phyloP scores from a whole-genome alignment of 768 basidiomycete genomes.

The Daedaleopsis nitida region DNA sequence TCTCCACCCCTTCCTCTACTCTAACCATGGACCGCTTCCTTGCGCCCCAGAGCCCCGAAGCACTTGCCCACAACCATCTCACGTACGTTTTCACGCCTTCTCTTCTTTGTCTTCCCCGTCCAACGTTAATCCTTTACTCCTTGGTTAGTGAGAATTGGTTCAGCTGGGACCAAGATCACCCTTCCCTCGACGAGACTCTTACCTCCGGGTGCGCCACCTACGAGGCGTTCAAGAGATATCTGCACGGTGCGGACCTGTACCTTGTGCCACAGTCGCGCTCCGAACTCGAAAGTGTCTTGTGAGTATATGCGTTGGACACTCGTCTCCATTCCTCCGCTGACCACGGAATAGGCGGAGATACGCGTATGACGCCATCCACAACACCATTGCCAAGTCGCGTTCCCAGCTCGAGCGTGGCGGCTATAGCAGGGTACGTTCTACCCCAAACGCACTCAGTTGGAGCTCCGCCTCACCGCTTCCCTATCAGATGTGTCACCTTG shows the following conservation, averaged over 20 bases:
- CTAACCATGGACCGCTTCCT: slow-evolving; percentile 67
- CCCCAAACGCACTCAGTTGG: neutral
- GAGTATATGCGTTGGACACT: slow-evolving; percentile 31
- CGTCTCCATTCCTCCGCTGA: slow-evolving; percentile 1
- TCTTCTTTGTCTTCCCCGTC: slow-evolving; percentile 15
- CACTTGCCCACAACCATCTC: slow-evolving; percentile 65
- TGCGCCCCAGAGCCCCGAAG: slow-evolving; percentile 74
- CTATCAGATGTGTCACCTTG: slow-evolving; percentile 65
- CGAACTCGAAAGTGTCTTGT: slow-evolving; percentile 77
- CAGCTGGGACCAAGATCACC: slow-evolving; percentile 71
- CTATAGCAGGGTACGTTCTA: slow-evolving; percentile 50
- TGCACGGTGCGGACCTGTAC: slow-evolving; percentile 70
- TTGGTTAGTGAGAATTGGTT: slow-evolving; percentile 62
- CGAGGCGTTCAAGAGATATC: slow-evolving; percentile 73
- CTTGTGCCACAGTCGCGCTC: slow-evolving; percentile 62
- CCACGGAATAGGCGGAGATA: slow-evolving; percentile 59
- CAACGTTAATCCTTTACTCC: slow-evolving; percentile 9
- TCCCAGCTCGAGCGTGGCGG: slow-evolving; percentile 61
- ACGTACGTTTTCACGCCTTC: slow-evolving; percentile 47
- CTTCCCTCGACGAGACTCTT: slow-evolving; percentile 69
- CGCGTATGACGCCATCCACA: slow-evolving; percentile 80
- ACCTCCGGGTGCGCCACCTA: slow-evolving; percentile 82
- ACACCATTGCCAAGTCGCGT: slow-evolving; percentile 71
- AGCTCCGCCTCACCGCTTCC: neutral
- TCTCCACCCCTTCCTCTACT: neutral